Conservation (phyloP, 2,329 filamentous ascomycete genomes). For the Fusarium beomiforme region DNA sequence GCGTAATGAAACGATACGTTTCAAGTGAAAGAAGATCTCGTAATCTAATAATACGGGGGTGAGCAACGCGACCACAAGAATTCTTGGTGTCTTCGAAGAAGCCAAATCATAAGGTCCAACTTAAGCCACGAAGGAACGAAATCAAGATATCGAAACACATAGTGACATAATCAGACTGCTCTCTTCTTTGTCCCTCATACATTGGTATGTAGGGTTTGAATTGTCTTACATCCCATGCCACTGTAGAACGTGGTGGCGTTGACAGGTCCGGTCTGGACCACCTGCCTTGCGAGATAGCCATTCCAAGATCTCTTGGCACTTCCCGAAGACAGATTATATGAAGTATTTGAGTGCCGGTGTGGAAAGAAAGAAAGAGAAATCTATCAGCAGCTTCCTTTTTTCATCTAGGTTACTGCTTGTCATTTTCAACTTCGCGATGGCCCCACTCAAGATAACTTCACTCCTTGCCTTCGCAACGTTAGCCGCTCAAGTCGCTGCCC, state of each 20-base stretch:
- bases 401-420: not conserved
- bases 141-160: not conserved
- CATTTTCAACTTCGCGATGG: constrained; percentile 3
- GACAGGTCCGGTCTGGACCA: constrained; percentile 10
- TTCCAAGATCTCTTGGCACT: constrained; percentile 15
- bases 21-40: too few species aligned
- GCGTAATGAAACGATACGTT: too few species aligned
- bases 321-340: not conserved
- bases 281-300: not conserved
- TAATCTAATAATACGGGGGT: not conserved
- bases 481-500: constrained; percentile 6
- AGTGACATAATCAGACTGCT: not conserved
- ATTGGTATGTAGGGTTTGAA: constrained; percentile 4
- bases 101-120: not conserved
- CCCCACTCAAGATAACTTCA: not conserved
- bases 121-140: not conserved
- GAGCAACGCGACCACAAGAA: too few species aligned
- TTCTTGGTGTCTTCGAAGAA: not conserved
- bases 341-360: not conserved
- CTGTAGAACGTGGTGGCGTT: constrained; percentile 4
- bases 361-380: too few species aligned
- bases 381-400: too few species aligned
- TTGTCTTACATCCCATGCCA: not conserved
- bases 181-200: not conserved
- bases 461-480: not conserved